phyloP scores from a whole-genome alignment of 163 green algal genomes.

The Scenedesmus sp. region DNA sequence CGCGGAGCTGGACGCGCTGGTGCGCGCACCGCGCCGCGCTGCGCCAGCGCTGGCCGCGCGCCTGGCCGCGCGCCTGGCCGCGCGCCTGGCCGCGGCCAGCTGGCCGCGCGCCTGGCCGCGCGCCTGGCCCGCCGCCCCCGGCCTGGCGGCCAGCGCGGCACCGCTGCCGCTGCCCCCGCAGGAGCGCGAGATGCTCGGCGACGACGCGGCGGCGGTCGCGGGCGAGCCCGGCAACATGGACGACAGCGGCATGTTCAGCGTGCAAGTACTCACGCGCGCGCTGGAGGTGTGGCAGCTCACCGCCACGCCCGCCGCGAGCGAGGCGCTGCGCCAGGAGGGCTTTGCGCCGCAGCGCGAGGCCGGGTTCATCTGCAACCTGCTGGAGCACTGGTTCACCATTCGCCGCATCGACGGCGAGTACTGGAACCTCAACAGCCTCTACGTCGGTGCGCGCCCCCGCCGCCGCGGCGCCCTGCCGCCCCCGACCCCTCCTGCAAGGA shows the following conservation, averaged over 20 bases:
- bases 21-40: no score
- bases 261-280: constrained; percentile 84
- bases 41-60: no score
- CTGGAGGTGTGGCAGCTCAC: constrained; percentile 78
- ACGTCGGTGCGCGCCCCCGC: no score
- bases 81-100: no score
- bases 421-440: constrained; percentile 92
- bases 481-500: background rate
- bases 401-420: constrained; percentile 67
- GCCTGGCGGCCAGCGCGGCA: no score
- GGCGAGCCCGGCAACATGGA: constrained; percentile 50
- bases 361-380: constrained; percentile 92
- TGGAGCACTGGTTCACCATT: constrained; percentile 95
- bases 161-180: no score
- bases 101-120: no score
- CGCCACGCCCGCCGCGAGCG: constrained; percentile 55
- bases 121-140: no score
- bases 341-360: constrained; percentile 65
- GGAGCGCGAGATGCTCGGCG: constrained; percentile 78
- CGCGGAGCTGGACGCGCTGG: constrained; percentile 76
- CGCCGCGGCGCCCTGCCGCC: no score
- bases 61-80: no score
- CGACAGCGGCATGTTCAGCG: constrained; percentile 79
- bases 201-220: constrained; percentile 48
- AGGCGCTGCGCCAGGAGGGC: constrained; percentile 49